A percentile compares a stretch with the other conserved stretches of the same genome.
Evolutionary conservation across 352 stramenopile species (phyloP).

Genomic region (Peronospora farinosa): DNA sequence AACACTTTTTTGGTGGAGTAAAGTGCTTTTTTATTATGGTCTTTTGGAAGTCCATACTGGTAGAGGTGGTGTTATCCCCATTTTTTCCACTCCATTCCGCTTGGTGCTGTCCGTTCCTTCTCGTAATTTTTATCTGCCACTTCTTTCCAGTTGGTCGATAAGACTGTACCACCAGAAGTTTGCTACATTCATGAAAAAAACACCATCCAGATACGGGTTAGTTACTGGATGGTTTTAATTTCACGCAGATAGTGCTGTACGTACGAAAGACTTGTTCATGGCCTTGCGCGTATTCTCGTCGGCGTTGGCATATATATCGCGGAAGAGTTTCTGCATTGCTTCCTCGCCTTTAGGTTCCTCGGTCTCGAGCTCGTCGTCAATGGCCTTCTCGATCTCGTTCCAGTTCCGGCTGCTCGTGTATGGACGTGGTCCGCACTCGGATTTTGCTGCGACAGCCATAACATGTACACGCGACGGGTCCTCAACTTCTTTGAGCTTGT

Average conservation of each 20-base stretch:
- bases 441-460: conserved; percentile 54
- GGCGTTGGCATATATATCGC: conserved; percentile 89
- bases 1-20: background rate
- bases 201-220: background rate
- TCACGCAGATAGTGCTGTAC: conserved; percentile 13
- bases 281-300: conserved; percentile 86
- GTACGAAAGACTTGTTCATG: conserved; percentile 92
- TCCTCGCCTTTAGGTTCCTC: conserved; percentile 90
- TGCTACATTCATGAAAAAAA: conserved; percentile 36
- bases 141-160: conserved; percentile 90
- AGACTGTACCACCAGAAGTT: conserved; percentile 89
- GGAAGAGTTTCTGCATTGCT: conserved; percentile 88
- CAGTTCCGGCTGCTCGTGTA: conserved; percentile 86
- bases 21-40: no score
- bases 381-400: conserved; percentile 79
- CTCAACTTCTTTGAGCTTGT: conserved; percentile 62
- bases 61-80: no score
- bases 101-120: conserved; percentile 72
- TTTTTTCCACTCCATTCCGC: conserved; percentile 90
- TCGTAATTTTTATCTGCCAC: conserved; percentile 88
- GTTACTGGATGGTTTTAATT: background rate
- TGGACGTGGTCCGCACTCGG: conserved; percentile 41
- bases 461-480: conserved; percentile 40
- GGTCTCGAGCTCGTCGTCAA: conserved; percentile 71
- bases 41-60: background rate